Base-by-base conservation (phyloP, 495 filamentous ascomycete species). In the Thozetella sp. region DNA sequence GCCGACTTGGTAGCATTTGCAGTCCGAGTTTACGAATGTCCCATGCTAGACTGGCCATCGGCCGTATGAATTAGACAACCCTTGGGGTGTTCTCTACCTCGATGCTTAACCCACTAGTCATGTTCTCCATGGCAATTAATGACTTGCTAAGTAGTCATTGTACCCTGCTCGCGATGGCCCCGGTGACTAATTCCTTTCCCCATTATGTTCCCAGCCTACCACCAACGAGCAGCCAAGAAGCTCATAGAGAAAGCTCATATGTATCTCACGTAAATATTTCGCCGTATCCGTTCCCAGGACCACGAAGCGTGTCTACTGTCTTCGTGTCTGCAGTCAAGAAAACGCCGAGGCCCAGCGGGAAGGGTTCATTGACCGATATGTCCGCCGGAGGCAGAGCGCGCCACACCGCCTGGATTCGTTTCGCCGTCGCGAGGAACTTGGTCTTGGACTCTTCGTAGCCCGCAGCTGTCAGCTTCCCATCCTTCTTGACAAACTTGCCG, bases 381-480 rank as follows among this genome's bases (percentile, higher is more conserved):
- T 48, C 43, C 9, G 20, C 43, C n/a, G 43, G 43, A 3, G 43
- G 10, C 6, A 48, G 6, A 20, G 4, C 54, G 52, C 52, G 51
- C 34, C 53, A 65, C 12, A 55, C 53, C 3, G 27, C 46, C 53
- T 68, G 66, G 17, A 68, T 57, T 52, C 51, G 60, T 52, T 34
- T 46, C 2, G 66, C 66, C 11, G 46, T 56, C 37, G 27, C 12
- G 25, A 68, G 24, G 40, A 68, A 68, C 15, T 43, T 46, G n/a
- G 50, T 24, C 30, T 55, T 37, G 25, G 62, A 46, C 11, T 46
- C 57, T 9, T 24, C 17, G 25, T 65, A 65, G 17, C 58, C 55
- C 20, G 22, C 1, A 22, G 13, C 53, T 2, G 51, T 30, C 12
- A 65, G 22, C 34, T 62, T 62, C 19, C 53, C 53, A 20, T 59